Conservation (phyloP, 2,329 filamentous ascomycete species). For the Fusarium sp. region DNA sequence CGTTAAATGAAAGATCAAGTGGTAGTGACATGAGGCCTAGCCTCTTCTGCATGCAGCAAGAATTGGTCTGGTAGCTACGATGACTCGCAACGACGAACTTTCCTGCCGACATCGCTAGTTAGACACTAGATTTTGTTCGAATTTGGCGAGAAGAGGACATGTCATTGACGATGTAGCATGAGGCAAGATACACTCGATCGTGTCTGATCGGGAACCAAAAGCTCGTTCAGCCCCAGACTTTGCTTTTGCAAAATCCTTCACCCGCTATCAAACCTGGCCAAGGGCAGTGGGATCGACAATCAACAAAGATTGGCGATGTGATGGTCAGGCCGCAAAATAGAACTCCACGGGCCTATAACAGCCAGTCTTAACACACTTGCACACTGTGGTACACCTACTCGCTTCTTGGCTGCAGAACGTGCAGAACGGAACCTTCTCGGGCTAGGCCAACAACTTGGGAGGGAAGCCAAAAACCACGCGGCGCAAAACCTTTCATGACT, state of each 20-base stretch:
- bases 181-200: slow-evolving; percentile 16
- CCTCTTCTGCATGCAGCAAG: neutral
- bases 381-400: neutral
- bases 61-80: neutral
- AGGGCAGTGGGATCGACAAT: slow-evolving; percentile 19
- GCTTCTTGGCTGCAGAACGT: slow-evolving; percentile 22
- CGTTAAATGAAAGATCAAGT: neutral
- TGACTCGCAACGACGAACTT: slow-evolving; percentile 11
- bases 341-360: neutral
- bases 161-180: neutral
- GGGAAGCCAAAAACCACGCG: slow-evolving; percentile 22
- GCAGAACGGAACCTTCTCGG: slow-evolving; percentile 23
- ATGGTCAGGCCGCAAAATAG: slow-evolving; percentile 3
- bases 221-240: neutral
- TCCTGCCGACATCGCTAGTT: neutral
- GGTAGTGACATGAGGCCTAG: neutral
- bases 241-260: slow-evolving; percentile 4
- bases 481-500: slow-evolving; percentile 22
- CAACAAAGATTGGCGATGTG: slow-evolving; percentile 15
- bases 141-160: neutral
- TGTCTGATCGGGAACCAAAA: slow-evolving; percentile 1
- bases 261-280: slow-evolving; percentile 4
- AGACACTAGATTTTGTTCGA: slow-evolving; percentile 3
- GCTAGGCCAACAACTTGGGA: slow-evolving; percentile 18
- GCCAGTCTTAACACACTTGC: neutral